phyloP scores from a whole-genome alignment of 2,329 filamentous ascomycete genomes.

The Cladophialophora psammophila region DNA sequence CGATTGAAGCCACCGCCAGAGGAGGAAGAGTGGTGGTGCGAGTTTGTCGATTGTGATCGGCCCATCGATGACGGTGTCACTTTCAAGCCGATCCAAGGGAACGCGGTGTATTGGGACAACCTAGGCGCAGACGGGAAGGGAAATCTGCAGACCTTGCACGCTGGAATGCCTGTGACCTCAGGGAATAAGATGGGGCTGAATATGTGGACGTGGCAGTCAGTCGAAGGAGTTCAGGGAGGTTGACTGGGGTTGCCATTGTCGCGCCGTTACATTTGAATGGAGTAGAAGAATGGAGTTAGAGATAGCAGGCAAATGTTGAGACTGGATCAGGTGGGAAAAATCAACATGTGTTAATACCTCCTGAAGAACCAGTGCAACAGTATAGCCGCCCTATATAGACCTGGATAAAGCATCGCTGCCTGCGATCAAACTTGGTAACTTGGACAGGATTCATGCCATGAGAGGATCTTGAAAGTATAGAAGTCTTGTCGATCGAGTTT shows the following conservation, averaged over 20 bases:
- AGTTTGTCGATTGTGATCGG: slow-evolving; percentile 11
- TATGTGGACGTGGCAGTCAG: slow-evolving; percentile 9
- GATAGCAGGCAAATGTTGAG: neutral
- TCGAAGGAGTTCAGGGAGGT: neutral
- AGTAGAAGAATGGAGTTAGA: neutral
- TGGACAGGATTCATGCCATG: neutral
- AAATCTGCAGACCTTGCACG: neutral
- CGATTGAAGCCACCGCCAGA: neutral
- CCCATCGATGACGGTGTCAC: slow-evolving; percentile 13
- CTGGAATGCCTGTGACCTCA: slow-evolving; percentile 7
- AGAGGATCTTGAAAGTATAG: neutral
- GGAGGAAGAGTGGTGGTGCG: slow-evolving; percentile 12
- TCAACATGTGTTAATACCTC: neutral
- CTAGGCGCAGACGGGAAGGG: neutral
- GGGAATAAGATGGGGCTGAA: slow-evolving; percentile 12
- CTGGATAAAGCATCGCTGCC: neutral
- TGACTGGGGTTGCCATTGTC: no score
- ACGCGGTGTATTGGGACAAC: slow-evolving; percentile 7
- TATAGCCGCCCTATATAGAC: neutral
- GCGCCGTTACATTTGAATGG: neutral
- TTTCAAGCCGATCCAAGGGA: slow-evolving; percentile 5
- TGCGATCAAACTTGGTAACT: neutral
- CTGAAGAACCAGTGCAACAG: neutral
- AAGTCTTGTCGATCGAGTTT: neutral
- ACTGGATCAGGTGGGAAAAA: neutral